Conservation (phyloP, 805 yeast genomes). For the Lipomyces spencermartinsiae region DNA sequence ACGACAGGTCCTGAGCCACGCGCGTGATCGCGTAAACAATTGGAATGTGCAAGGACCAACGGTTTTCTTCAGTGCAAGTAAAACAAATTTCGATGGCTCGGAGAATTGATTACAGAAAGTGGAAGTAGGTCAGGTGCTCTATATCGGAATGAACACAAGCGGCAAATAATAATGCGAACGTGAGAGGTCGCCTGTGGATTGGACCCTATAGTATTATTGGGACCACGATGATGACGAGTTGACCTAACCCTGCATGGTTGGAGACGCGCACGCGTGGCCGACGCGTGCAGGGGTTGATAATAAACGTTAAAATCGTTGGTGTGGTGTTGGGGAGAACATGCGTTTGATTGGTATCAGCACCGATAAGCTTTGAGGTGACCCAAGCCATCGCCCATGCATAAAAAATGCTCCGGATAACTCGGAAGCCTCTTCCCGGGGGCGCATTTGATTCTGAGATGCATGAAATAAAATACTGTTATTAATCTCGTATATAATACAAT, state of each 20-base stretch:
- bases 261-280: background rate
- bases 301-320: no score
- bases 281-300: background rate
- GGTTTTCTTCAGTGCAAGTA: background rate
- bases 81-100: background rate
- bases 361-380: no score
- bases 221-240: background rate
- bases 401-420: no score
- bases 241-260: background rate
- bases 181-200: background rate
- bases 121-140: background rate
- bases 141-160: background rate
- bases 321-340: no score
- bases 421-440: no score
- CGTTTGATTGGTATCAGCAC: no score
- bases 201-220: no score
- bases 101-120: background rate
- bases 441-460: no score
- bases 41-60: background rate
- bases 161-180: background rate
- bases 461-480: no score
- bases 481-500: no score
- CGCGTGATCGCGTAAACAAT: background rate
- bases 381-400: no score
- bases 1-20: background rate